Conservation (phyloP, 352 stramenopile genomes). For the Globisporangium takayamanum region DNA sequence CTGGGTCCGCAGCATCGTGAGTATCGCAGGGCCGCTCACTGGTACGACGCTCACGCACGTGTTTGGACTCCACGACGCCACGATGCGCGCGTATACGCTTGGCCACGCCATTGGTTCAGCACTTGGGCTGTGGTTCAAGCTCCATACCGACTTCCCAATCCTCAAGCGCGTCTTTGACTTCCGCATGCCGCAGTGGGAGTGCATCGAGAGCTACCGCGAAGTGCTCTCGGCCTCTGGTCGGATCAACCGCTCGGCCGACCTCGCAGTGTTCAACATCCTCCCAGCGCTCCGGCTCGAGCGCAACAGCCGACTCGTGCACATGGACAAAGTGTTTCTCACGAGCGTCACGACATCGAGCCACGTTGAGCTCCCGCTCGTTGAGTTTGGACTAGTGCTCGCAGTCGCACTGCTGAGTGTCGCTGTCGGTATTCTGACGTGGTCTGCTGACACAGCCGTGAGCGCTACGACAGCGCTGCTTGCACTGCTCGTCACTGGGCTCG, state of each 20-base stretch:
- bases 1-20: constrained; percentile 56
- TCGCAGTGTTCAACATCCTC: constrained; percentile 10
- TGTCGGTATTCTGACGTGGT: constrained; percentile 12
- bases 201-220: constrained; percentile 31
- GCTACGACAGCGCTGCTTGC: constrained; percentile 4
- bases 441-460: too few species aligned
- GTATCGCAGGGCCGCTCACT: constrained; percentile 48
- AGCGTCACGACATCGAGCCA: constrained; percentile 53
- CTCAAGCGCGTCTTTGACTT: constrained; percentile 38
- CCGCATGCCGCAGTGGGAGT: constrained; percentile 57
- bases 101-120: constrained; percentile 33
- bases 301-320: constrained; percentile 4
- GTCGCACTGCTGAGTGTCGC: constrained; percentile 16
- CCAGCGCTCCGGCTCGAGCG: constrained; percentile 11
- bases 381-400: constrained; percentile 16
- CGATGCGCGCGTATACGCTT: constrained; percentile 27
- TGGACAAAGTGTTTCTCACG: constrained; percentile 43
- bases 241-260: constrained; percentile 10
- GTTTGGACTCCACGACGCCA: constrained; percentile 28
- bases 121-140: constrained; percentile 32
- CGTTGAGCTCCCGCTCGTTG: constrained; percentile 1
- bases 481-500: constrained; percentile 18
- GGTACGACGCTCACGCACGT: constrained; percentile 49
- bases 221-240: constrained; percentile 13
- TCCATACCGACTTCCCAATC: constrained; percentile 32